Evolutionary conservation across 768 basidiomycete species (phyloP).

Genomic region (Mycena filopes): DNA sequence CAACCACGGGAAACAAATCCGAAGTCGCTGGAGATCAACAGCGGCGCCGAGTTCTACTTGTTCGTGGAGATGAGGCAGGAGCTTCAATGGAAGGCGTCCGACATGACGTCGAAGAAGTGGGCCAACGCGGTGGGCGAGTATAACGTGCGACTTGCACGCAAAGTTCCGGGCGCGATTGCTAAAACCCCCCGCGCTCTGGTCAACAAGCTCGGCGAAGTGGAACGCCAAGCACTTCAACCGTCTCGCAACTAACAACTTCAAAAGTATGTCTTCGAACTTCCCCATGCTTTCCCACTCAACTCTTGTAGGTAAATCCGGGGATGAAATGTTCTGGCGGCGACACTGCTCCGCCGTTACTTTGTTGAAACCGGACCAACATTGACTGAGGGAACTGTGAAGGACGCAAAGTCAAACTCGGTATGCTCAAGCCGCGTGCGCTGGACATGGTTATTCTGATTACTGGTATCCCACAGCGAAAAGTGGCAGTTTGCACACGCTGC

Average conservation of each 20-base stretch:
- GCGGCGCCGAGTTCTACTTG: not conserved
- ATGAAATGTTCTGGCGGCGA: not conserved
- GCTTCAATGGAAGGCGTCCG: conserved; percentile 6
- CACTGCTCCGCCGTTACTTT: not conserved
- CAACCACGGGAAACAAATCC: not conserved
- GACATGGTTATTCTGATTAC: too few relatives aligned
- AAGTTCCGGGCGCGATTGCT: not conserved
- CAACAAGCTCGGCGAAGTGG: not conserved
- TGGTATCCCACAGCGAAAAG: not conserved
- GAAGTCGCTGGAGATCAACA: not conserved
- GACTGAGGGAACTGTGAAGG: not conserved
- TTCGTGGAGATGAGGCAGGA: conserved; percentile 12
- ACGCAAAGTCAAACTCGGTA: not conserved
- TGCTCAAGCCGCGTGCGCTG: too few relatives aligned
- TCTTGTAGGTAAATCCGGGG: not conserved
- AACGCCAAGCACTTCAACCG: not conserved
- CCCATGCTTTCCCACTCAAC: too few relatives aligned
- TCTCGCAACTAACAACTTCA: not conserved
- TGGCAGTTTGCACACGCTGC: not conserved
- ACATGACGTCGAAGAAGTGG: conserved; percentile 13
- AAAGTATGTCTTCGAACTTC: not conserved
- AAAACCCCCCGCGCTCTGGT: conserved; percentile 6
- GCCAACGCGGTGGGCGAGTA: not conserved
- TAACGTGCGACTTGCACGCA: not conserved
- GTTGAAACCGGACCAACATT: too few relatives aligned